Evolutionary conservation across 345 rosid genomes (phyloP).

Genomic region (Draba incana): DNA sequence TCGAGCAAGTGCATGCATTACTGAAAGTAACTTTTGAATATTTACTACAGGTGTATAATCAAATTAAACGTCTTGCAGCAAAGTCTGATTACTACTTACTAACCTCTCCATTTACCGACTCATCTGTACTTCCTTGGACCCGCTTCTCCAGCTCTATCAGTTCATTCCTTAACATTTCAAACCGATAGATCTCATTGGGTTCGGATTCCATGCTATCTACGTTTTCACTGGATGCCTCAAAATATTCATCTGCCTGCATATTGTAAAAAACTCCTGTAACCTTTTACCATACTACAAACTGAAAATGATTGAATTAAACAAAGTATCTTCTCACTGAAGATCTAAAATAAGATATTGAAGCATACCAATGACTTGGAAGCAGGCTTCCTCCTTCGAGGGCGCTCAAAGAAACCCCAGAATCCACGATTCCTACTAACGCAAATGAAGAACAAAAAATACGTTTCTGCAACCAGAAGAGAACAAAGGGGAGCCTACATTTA

Average conservation of each 20-base stretch:
- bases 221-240: conserved; percentile 43
- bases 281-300: conserved; percentile 21
- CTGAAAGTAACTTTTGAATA: background rate
- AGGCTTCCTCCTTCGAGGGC: conserved; percentile 48
- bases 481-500: conserved; percentile 7
- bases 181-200: conserved; percentile 71
- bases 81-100: conserved; percentile 18
- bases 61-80: conserved; percentile 19
- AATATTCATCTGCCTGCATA: conserved; percentile 60
- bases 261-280: conserved; percentile 25
- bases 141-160: conserved; percentile 92
- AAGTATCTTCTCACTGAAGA: conserved; percentile 12
- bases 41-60: background rate
- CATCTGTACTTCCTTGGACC: conserved; percentile 74
- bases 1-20: background rate
- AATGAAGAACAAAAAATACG: conserved; percentile 4
- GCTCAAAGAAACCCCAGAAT: conserved; percentile 58
- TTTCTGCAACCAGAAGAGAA: conserved; percentile 34
- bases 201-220: conserved; percentile 48
- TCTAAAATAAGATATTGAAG: conserved; percentile 22
- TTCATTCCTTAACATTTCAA: conserved; percentile 81
- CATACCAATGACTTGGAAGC: conserved; percentile 44
- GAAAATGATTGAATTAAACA: conserved; percentile 14
- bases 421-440: conserved; percentile 58
- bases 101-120: conserved; percentile 72